These are phyloP conservation scores for Kwoniella botswanensis DNA, from an alignment of 768 basidiomycete species.

Conservation along the genomic window DNA sequence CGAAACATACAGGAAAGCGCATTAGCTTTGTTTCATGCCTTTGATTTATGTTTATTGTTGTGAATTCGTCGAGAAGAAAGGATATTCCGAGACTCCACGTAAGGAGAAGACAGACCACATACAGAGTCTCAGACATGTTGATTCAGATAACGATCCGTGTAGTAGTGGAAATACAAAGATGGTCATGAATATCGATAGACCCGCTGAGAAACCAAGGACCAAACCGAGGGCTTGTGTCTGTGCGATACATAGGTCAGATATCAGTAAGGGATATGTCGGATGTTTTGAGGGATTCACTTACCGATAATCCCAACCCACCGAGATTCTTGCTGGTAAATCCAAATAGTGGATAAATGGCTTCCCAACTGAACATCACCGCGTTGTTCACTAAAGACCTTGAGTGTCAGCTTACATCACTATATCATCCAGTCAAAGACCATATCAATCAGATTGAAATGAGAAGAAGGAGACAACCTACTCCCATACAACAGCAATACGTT, in stretches of 20 bases:
- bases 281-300: constrained; percentile 9
- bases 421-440: background rate
- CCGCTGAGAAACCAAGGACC: constrained; percentile 38
- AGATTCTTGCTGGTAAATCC: constrained; percentile 42
- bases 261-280: too few species aligned
- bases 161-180: constrained; percentile 39
- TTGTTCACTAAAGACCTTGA: constrained; percentile 29
- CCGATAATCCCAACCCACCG: constrained; percentile 41
- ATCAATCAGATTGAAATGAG: background rate
- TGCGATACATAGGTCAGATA: background rate
- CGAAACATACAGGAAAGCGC: too few species aligned
- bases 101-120: constrained; percentile 2
- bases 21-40: background rate
- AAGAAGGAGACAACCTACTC: constrained; percentile 21
- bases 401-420: background rate
- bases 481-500: constrained; percentile 41
- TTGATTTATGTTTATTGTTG: too few species aligned
- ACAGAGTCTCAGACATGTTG: constrained; percentile 34
- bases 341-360: constrained; percentile 46
- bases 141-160: constrained; percentile 32
- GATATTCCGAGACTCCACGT: background rate
- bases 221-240: constrained; percentile 41
- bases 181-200: constrained; percentile 45
- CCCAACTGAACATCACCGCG: constrained; percentile 39
- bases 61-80: background rate